Evolutionary conservation across 257 asterid genomes (phyloP).

Genomic region (Linderniella brevidens): DNA sequence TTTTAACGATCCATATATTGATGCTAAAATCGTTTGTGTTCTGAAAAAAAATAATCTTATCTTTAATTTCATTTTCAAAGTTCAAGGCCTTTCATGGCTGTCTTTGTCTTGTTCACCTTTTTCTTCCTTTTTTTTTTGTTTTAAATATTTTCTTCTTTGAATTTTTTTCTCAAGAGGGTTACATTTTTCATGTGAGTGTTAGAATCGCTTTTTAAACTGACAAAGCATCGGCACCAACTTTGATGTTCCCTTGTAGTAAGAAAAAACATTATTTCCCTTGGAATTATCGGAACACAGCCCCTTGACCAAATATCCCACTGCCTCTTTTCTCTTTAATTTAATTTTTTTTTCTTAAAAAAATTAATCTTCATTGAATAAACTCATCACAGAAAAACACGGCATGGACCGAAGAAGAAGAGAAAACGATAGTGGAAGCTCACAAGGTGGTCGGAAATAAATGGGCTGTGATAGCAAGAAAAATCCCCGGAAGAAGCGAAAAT

Average conservation of each 20-base stretch:
- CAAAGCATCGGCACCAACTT: not conserved
- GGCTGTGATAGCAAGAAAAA: slow-evolving; percentile 55
- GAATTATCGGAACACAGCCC: not conserved
- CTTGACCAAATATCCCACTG: too few relatives aligned
- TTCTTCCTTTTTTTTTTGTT: not conserved
- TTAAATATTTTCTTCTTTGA: not conserved
- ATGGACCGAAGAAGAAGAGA: slow-evolving; percentile 77
- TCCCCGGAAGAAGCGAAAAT: slow-evolving; percentile 72
- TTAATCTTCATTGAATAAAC: too few relatives aligned
- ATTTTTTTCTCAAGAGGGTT: slow-evolving; percentile 1
- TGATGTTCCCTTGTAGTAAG: not conserved
- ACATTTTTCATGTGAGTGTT: not conserved
- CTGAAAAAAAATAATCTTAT: not conserved
- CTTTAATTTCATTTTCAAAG: not conserved
- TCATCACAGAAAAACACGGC: slow-evolving; percentile 27
- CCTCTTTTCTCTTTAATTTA: too few relatives aligned
- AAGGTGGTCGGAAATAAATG: slow-evolving; percentile 41
- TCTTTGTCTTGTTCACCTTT: not conserved
- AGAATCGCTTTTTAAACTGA: not conserved
- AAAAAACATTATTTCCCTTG: not conserved
- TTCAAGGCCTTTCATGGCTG: not conserved
- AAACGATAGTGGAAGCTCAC: slow-evolving; percentile 36
- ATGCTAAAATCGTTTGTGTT: too few relatives aligned
- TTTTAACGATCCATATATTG: too few relatives aligned
- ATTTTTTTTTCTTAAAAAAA: too few relatives aligned